These are phyloP conservation scores for Candida vaughaniae DNA, from an alignment of 805 yeast genomes.

Conservation along the genomic window DNA sequence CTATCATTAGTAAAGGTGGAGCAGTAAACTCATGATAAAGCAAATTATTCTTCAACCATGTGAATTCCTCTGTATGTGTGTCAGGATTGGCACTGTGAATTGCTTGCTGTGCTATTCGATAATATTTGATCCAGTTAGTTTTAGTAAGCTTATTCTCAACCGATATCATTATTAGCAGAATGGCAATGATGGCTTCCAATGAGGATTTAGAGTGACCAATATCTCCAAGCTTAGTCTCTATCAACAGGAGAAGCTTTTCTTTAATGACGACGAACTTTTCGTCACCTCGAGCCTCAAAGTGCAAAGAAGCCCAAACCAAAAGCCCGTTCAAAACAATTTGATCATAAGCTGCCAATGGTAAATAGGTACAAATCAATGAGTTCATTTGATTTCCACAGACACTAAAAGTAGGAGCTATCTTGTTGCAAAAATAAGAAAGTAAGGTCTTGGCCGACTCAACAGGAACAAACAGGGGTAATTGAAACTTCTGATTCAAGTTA, in stretches of 20 bases:
- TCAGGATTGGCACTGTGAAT: background rate
- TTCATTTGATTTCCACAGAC: slow-evolving; percentile 1
- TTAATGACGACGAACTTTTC: background rate
- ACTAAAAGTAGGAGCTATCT: slow-evolving; percentile 7
- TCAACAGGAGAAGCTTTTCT: background rate
- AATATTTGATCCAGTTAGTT: slow-evolving; percentile 5
- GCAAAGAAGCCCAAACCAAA: slow-evolving; percentile 5
- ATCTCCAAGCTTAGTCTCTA: background rate
- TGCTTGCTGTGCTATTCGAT: slow-evolving; percentile 4
- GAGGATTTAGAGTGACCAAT: background rate
- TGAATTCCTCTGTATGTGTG: background rate
- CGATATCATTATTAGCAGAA: slow-evolving; percentile 7
- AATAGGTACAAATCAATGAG: slow-evolving; percentile 6
- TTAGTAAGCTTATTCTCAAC: slow-evolving; percentile 5
- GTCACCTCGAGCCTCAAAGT: slow-evolving; percentile 6
- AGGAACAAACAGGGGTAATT: slow-evolving; percentile 1
- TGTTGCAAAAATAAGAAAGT: slow-evolving; percentile 2
- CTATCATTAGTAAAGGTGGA: slow-evolving; percentile 2
- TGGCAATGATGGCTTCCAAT: slow-evolving; percentile 6
- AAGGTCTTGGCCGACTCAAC: slow-evolving; percentile 1
- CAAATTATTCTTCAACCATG: slow-evolving; percentile 4
- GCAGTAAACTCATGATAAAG: slow-evolving; percentile 6
- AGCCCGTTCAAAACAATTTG: slow-evolving; percentile 2
- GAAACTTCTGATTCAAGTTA: slow-evolving; percentile 1
- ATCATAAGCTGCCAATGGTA: slow-evolving; percentile 6